Evolutionary conservation across 2,329 filamentous ascomycete species (phyloP).

Genomic region (Phialocephala subalpina): DNA sequence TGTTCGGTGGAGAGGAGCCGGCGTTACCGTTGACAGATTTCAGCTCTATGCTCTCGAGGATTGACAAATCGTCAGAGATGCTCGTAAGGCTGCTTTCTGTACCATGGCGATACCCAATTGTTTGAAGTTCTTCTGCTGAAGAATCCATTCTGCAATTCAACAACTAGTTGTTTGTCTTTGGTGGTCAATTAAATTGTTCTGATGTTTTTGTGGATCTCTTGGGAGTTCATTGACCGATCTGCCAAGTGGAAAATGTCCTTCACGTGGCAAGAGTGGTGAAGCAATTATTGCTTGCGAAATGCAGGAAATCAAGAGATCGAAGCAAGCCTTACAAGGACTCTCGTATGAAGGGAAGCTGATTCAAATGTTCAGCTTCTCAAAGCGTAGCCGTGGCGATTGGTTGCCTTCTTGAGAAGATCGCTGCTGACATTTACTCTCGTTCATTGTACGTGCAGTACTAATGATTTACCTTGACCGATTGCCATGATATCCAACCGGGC

Average conservation of each 20-base stretch:
- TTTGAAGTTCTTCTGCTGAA: not conserved
- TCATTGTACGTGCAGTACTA: no score
- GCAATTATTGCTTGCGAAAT: not conserved
- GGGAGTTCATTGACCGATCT: not conserved
- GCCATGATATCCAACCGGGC: not conserved
- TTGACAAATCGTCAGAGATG: not conserved
- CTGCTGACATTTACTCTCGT: not conserved
- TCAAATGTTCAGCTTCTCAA: not conserved
- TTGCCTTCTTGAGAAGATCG: no score
- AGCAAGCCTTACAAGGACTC: not conserved
- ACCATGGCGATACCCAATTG: not conserved
- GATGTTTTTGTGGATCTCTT: not conserved
- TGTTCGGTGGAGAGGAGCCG: not conserved
- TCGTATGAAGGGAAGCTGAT: not conserved
- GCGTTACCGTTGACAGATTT: not conserved
- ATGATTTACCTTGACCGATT: no score
- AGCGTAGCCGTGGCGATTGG: no score
- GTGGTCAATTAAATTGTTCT: not conserved
- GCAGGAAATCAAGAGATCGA: not conserved
- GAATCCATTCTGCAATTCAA: no score
- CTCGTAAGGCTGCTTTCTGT: not conserved
- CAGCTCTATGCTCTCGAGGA: not conserved
- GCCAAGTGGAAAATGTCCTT: not conserved
- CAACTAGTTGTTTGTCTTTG: not conserved
- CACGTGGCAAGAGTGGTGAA: not conserved